Evolutionary conservation across 805 yeast genomes (phyloP).

Genomic region (Peterozyma xylosa): DNA sequence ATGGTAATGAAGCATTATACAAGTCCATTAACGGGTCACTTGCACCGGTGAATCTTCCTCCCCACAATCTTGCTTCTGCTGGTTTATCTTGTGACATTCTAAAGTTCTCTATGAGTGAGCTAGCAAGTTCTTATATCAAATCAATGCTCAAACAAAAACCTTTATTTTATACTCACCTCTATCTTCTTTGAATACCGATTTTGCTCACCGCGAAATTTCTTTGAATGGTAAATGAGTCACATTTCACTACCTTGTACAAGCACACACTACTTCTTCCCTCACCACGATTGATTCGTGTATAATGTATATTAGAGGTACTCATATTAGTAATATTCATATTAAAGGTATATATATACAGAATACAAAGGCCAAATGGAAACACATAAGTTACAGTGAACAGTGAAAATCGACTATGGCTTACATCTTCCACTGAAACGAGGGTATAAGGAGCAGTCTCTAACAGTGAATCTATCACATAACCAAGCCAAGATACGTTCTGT

Average conservation of each 20-base stretch:
- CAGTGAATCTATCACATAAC: slow-evolving; percentile 96
- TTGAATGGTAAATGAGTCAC: not conserved
- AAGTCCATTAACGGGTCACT: slow-evolving; percentile 97
- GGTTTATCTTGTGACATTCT: slow-evolving; percentile 32
- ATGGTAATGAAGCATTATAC: slow-evolving; percentile 94
- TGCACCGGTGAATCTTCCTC: slow-evolving; percentile 96
- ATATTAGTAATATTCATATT: not conserved
- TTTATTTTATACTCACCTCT: no score
- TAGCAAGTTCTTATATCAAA: no score
- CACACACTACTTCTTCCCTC: no score
- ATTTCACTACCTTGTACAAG: not conserved
- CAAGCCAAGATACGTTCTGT: slow-evolving; percentile 97
- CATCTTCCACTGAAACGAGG: slow-evolving; percentile 98
- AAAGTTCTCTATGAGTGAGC: no score
- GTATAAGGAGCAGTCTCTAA: slow-evolving; percentile 94
- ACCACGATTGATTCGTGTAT: no score
- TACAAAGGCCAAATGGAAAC: no score
- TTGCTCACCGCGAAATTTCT: slow-evolving; percentile 2
- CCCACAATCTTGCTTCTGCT: slow-evolving; percentile 82
- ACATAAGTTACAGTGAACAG: no score
- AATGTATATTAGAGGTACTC: not conserved
- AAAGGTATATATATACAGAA: no score
- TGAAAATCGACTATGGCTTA: slow-evolving; percentile 84
- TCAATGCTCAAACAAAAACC: no score
- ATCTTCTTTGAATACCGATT: no score